A percentile compares a stretch with the other conserved stretches of the same genome.
phyloP scores from a whole-genome alignment of 2,329 filamentous ascomycete genomes.

The Pyricularia pennisetigena region DNA sequence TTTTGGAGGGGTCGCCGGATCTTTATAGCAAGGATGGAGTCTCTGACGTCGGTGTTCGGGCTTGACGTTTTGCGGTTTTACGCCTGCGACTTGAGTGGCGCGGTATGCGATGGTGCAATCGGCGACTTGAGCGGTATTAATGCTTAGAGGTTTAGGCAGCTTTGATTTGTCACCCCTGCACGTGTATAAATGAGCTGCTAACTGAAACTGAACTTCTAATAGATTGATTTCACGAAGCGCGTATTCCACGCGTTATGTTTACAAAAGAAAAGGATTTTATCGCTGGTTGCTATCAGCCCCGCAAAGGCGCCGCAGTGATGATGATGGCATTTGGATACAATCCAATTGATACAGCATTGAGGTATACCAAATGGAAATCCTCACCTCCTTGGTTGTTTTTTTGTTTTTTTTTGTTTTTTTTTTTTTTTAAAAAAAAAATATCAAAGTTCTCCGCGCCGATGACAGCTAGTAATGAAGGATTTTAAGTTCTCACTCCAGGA shows the following conservation, averaged over 20 bases:
- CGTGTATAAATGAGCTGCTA: background rate
- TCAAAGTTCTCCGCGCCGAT: too few relatives aligned
- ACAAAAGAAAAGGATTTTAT: too few relatives aligned
- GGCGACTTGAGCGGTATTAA: background rate
- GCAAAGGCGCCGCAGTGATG: background rate
- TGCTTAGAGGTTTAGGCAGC: background rate
- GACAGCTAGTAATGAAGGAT: too few relatives aligned
- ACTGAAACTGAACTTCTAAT: background rate
- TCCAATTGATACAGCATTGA: too few relatives aligned
- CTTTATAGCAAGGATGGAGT: background rate
- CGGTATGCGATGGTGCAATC: background rate
- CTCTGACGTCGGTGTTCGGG: slow-evolving; percentile 1
- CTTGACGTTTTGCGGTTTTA: background rate
- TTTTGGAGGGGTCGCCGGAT: background rate
- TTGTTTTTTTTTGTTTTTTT: too few relatives aligned
- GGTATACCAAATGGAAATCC: background rate
- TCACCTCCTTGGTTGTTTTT: background rate
- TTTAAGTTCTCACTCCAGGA: too few relatives aligned
- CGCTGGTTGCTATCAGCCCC: background rate
- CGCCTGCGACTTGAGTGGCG: background rate
- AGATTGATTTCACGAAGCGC: background rate
- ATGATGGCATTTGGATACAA: background rate
- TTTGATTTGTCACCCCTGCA: background rate
- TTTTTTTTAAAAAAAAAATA: too few relatives aligned
- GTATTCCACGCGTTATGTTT: background rate